A percentile compares a stretch with the other conserved stretches of the same genome.
Conservation (phyloP, 2,329 filamentous ascomycete species). For the Aspergillus hiratsukae region DNA sequence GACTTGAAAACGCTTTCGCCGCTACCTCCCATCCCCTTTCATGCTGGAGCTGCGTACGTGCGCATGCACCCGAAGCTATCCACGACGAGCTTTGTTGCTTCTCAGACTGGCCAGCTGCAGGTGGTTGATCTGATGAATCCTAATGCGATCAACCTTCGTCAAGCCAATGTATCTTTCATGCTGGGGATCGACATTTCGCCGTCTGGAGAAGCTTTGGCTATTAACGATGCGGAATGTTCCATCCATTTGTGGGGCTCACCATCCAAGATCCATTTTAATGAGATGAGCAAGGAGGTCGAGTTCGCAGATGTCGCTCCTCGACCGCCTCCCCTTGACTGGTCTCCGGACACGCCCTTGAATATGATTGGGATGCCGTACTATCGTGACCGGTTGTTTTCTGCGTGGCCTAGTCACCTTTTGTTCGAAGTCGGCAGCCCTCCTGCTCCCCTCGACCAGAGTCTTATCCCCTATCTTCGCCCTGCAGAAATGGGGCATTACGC, state of each 20-base stretch:
- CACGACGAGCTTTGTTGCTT: conserved; percentile 90
- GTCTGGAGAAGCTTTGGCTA: conserved; percentile 77
- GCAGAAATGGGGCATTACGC: conserved; percentile 75
- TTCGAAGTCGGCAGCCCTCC: conserved; percentile 84
- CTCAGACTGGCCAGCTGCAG: conserved; percentile 88
- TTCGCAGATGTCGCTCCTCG: conserved; percentile 67
- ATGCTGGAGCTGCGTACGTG: conserved; percentile 87
- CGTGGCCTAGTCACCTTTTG: conserved; percentile 79
- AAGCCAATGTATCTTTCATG: conserved; percentile 74
- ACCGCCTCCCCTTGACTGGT: conserved; percentile 63
- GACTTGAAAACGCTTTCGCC: conserved; percentile 87
- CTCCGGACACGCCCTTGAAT: conserved; percentile 72
- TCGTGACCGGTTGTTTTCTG: conserved; percentile 77
- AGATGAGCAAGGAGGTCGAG: conserved; percentile 72
- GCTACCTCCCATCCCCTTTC: conserved; percentile 85
- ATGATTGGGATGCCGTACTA: conserved; percentile 91
- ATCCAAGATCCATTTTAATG: conserved; percentile 79
- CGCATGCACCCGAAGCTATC: conserved; percentile 95
- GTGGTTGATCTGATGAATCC: conserved; percentile 94
- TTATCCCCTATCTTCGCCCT: conserved; percentile 64
- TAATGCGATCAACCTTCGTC: conserved; percentile 77
- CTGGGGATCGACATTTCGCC: conserved; percentile 80
- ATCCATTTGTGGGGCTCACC: conserved; percentile 88
- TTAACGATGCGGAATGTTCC: conserved; percentile 72
- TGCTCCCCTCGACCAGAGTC: conserved; percentile 64